phyloP scores from a whole-genome alignment of 306 rosid genomes.

The Acmispon strigosus region DNA sequence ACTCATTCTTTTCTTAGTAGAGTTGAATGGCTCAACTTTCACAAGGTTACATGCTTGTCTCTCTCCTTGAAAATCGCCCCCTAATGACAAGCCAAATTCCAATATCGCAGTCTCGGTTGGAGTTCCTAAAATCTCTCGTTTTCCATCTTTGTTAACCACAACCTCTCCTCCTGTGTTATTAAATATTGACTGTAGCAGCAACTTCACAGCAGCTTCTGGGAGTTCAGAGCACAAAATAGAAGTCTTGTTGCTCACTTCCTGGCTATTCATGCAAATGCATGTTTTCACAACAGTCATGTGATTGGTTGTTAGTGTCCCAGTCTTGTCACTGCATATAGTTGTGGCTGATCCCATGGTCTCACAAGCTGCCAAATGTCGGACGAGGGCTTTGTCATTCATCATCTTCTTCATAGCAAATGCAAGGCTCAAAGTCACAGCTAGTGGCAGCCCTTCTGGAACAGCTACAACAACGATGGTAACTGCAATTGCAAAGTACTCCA shows the following conservation, averaged over 20 bases:
- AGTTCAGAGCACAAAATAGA: slow-evolving; percentile 56
- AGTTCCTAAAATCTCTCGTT: slow-evolving; percentile 71
- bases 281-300: slow-evolving; percentile 94
- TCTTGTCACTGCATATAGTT: slow-evolving; percentile 88
- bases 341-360: slow-evolving; percentile 99
- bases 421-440: slow-evolving; percentile 94
- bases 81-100: slow-evolving; percentile 77
- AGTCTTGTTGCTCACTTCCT: slow-evolving; percentile 42
- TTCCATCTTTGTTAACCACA: slow-evolving; percentile 64
- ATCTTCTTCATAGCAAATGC: slow-evolving; percentile 98
- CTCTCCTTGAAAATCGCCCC: slow-evolving; percentile 72
- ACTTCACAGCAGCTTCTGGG: slow-evolving; percentile 49
- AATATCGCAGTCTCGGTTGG: slow-evolving; percentile 88
- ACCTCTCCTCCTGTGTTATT: slow-evolving; percentile 93
- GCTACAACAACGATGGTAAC: slow-evolving; percentile 97
- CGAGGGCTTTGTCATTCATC: slow-evolving; percentile 99
- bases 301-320: slow-evolving; percentile 93
- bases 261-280: slow-evolving; percentile 71
- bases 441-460: slow-evolving; percentile 93
- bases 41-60: slow-evolving; percentile 53
- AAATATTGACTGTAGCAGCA: slow-evolving; percentile 71
- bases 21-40: slow-evolving; percentile 97
- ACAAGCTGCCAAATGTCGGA: slow-evolving; percentile 93
- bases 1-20: slow-evolving; percentile 79
- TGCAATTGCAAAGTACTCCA: slow-evolving; percentile 87